Base-by-base conservation (phyloP, 768 basidiomycete species). In the Gloeophyllum trabeum region DNA sequence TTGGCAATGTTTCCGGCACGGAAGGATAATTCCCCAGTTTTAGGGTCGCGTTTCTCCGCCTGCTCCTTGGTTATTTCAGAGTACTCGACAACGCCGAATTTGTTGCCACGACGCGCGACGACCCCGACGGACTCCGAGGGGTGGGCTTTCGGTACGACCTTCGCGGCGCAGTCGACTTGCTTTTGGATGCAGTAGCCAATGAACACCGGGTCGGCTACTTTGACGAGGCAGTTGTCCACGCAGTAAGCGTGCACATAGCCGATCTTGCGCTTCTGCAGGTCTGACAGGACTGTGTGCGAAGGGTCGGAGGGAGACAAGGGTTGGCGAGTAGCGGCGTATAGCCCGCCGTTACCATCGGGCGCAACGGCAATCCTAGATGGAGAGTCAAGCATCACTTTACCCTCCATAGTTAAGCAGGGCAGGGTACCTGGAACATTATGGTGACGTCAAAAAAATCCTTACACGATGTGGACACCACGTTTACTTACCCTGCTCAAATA, bases 401-500 rank as follows among this genome's bases (percentile, higher is more conserved):
- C 96, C 16, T 94, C 88, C 71, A 84, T 79, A 3, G 88, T 83
- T 36, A 99, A 73, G 59, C 94, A 98, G 25, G 96, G 96, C 19
- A 99, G 75, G 10, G 90, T 92, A 40, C 96, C 96, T 99, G 52
- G 20, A 41, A 32, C 43, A 40, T 39, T 3, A 30, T n/a, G 34
- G 14, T 42, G 6, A 39, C 13, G 12, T 40, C 32, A 43, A 35
- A 41, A 18, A 37, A 10, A 19, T 19, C 36, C 20, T 1, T 23
- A 30, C 7, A 16, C 28, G 7, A 30, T 7, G 28, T 30, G 36
- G 36, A 52, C 66, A 51, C 49, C n/a, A n/a, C n/a, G n/a, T n/a
- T n/a, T n/a, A n/a, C n/a, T n/a, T n/a, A 94, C 96, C 96, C 71
- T 98, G 96, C 60, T 99, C 89, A 51, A 99, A 99, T 64, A 99